Base-by-base conservation (phyloP, 2,329 filamentous ascomycete species). In the Mariannaea elegans region DNA sequence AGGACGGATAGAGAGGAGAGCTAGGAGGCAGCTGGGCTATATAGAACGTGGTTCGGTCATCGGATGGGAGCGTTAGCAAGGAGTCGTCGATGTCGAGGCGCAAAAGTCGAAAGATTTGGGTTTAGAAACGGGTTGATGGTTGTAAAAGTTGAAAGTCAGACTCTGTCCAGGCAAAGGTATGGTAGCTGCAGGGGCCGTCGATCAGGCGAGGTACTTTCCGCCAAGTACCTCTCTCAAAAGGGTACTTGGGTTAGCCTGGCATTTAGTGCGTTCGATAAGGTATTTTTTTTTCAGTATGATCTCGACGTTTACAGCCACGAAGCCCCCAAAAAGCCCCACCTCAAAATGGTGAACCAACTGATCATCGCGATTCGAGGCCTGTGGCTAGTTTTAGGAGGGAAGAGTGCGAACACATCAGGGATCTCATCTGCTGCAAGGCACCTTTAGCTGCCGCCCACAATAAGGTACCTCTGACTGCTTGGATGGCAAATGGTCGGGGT, bases 171-270 rank as follows among this genome's bases (percentile, higher is more conserved):
- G 59, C 65, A 36, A 53, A 36, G 56, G 53, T 64, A 21, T 13
- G 48, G 62, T 61, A 65, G 61, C 65, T 70, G 64, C 69, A 71
- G 60, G 68, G 68, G 61, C 63, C 59, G 65, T 65, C 62, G 60
- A 63, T 64, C 62, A 54, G 65, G 57, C 57, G 66, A 64, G 60
- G 62, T 63, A 58, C 65, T 39, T 65, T 18, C 27, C 9, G 27
- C 21, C 14, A 52, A 41, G 58, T 59, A 58, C 53, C 55, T 42
- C 24, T 41, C 13, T 27, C 13, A n/a, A 27, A 24, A 27, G 49
- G 36, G 54, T 59, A 58, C 53, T 52, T 51, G n/a, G 29, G 32
- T 29, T 39, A 51, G 45, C 21, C 19, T 45, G 47, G 53, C 48
- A 38, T 38, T 59, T 59, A 51, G 49, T 41, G 52, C 39, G 31